These are phyloP conservation scores for Lindgomyces ingoldianus DNA, from an alignment of 495 filamentous ascomycete species.

Conservation along the genomic window DNA sequence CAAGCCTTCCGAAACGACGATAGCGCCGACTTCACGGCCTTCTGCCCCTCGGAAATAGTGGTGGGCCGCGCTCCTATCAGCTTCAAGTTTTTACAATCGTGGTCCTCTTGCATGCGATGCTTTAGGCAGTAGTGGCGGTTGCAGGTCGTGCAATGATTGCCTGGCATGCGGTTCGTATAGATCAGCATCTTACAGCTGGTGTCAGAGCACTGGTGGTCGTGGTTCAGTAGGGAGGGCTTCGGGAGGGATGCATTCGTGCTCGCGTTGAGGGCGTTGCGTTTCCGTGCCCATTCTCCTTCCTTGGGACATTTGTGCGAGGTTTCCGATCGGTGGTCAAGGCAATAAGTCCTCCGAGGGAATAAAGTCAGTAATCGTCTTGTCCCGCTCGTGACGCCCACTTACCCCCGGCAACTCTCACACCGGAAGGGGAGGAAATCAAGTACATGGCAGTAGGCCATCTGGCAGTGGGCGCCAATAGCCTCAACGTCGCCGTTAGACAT, in stretches of 20 bases:
- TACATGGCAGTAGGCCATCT: slow-evolving; percentile 85
- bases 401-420: slow-evolving; percentile 79
- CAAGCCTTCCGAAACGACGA: slow-evolving; percentile 65
- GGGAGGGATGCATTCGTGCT: slow-evolving; percentile 1
- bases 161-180: slow-evolving; percentile 74
- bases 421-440: slow-evolving; percentile 96
- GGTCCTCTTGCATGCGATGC: slow-evolving; percentile 83
- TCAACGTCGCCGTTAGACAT: slow-evolving; percentile 67
- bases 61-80: slow-evolving; percentile 67
- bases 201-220: slow-evolving; percentile 70
- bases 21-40: slow-evolving; percentile 62
- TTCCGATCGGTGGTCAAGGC: slow-evolving; percentile 92
- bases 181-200: slow-evolving; percentile 80
- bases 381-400: slow-evolving; percentile 6
- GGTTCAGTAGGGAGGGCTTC: slow-evolving; percentile 62
- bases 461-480: slow-evolving; percentile 87
- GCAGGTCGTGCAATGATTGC: slow-evolving; percentile 78
- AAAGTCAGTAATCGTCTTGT: slow-evolving; percentile 8
- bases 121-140: slow-evolving; percentile 87
- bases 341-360: slow-evolving; percentile 65
- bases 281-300: slow-evolving; percentile 79
- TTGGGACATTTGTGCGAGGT: slow-evolving; percentile 76
- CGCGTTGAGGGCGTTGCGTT: slow-evolving; percentile 26
- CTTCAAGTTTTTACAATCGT: slow-evolving; percentile 73
- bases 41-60: slow-evolving; percentile 41